phyloP scores from a whole-genome alignment of 139 green algal genomes.

The Chara braunii region DNA sequence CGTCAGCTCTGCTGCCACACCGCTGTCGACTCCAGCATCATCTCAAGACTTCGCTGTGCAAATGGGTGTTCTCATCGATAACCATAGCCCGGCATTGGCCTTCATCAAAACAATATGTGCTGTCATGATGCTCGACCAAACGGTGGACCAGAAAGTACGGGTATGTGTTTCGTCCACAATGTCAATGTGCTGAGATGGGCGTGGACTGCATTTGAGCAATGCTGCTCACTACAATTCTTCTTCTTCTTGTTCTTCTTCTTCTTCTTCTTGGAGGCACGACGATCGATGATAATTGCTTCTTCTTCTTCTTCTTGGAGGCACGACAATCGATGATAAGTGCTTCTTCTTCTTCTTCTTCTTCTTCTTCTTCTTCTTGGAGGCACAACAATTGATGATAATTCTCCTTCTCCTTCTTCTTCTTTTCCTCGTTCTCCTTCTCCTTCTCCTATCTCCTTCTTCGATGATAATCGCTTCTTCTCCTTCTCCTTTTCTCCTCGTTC shows the following conservation, averaged over 20 bases:
- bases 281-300: no score
- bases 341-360: not conserved
- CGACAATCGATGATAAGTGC: no score
- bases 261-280: no score
- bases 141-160: constrained; percentile 48
- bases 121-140: constrained; percentile 66
- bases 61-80: no score
- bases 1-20: no score
- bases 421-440: not conserved
- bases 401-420: not conserved
- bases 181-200: no score
- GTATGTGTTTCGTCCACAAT: constrained; percentile 42
- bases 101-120: constrained; percentile 69
- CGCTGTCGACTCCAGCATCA: no score
- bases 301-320: no score
- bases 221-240: no score
- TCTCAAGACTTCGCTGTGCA: no score
- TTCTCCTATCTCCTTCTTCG: not conserved
- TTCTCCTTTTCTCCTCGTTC: not conserved
- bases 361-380: not conserved
- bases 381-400: not conserved
- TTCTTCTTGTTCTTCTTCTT: no score
- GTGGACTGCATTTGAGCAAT: no score
- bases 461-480: not conserved
- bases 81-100: constrained; percentile 70